Evolutionary conservation across 768 basidiomycete species (phyloP), one percentile per base, ranked within the genome.

Genomic region (Filobasidium floriforme): DNA sequence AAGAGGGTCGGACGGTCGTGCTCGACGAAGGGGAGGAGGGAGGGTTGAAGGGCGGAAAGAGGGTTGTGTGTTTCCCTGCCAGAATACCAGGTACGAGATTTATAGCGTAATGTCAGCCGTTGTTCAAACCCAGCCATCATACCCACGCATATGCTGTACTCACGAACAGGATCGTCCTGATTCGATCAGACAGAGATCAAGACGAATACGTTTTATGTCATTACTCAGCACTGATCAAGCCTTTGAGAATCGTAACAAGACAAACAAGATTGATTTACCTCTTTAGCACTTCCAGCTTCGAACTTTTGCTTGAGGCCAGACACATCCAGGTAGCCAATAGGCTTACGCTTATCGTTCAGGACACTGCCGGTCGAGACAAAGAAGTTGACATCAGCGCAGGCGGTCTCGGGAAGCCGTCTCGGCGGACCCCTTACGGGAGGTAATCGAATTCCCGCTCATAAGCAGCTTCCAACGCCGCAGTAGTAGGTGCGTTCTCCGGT

Each of bases 371-470:
- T 1, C 40, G 52, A 22, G 40, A n/a, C n/a, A 59, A 66, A 46
- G 14, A 19, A 51, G 51, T n/a, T 9, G 19, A n/a, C 29, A 66
- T 44, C 32, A 37, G 32, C 32, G 32, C 32, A 37, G 32, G 9
- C 32, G 32, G 32, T 37, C 32, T 37, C 9, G 9, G 9, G 32
- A 37, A 37, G 32, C 32, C 32, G 4, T 4, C 32, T 37, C 3
- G 32, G 32, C 9, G 32, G 9, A 37, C 32, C 3, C 32, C 9
- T 37, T 72, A 93, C 92, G 92, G 92, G 68, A 94, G 87, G 72
- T 93, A 87, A 19, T 91, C 91, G 79, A 93, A 96, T 75, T 96
- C 92, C 41, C 91, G 86, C 70, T 96, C 92, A 72, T 92, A 94
- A 0, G 92, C 92, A 28, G 88, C 83, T 71, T 90, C 90, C 32